phyloP scores from a whole-genome alignment of 257 asterid species.

The Nemophila menziesii region DNA sequence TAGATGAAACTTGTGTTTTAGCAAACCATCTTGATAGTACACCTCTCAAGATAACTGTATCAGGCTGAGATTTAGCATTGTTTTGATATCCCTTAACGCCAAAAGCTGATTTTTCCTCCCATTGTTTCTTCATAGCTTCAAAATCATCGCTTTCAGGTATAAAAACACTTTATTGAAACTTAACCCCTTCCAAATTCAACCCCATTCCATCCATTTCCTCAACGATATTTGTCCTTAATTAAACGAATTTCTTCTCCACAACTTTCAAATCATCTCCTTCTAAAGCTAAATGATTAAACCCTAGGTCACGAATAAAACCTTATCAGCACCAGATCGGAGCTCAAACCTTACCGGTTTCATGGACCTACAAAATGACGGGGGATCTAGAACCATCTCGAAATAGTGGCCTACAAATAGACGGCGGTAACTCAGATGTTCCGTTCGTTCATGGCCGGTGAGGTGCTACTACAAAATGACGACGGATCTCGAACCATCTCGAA shows the following conservation, averaged over 20 bases:
- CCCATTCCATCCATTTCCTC: constrained; percentile 82
- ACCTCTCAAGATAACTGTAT: constrained; percentile 73
- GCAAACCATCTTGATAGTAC: constrained; percentile 99
- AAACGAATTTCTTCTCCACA: constrained; percentile 39
- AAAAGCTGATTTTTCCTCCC: constrained; percentile 81
- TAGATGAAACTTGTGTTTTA: constrained; percentile 87
- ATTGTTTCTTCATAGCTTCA: constrained; percentile 61
- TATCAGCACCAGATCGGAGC: too few species aligned
- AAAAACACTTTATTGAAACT: constrained; percentile 50
- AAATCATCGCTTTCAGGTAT: constrained; percentile 57
- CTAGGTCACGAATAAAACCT: constrained; percentile 66
- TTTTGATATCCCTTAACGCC: constrained; percentile 59
- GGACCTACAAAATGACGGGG: too few species aligned
- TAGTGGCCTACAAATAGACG: too few species aligned
- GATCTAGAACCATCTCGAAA: too few species aligned
- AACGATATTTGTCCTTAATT: constrained; percentile 62
- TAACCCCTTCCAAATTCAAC: constrained; percentile 66
- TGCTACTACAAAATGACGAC: too few species aligned
- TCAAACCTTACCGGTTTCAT: too few species aligned
- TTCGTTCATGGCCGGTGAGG: too few species aligned
- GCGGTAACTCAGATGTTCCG: too few species aligned
- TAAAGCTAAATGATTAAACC: constrained; percentile 33
- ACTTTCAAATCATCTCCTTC: constrained; percentile 26
- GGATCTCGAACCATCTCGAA: too few species aligned
- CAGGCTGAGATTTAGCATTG: constrained; percentile 59